Evolutionary conservation across 2,329 filamentous ascomycete genomes (phyloP), one percentile per base, ranked within the genome.

Genomic region (Ophiocordyceps robertsii): DNA sequence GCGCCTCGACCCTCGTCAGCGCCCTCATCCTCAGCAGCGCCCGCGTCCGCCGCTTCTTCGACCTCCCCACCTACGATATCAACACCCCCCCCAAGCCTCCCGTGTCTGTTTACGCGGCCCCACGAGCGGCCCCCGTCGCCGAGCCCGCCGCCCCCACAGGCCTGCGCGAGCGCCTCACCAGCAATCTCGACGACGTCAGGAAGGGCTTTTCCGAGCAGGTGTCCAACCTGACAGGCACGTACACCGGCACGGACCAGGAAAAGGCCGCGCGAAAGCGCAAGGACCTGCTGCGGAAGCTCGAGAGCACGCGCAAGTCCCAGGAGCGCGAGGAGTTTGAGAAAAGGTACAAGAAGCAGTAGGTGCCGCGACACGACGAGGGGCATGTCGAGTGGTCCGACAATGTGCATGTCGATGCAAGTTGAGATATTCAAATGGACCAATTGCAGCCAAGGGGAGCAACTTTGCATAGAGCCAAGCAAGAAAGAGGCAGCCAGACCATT

Each of bases 261-360:
- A 56, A 59, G 40, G 57, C 60, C 1, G 60, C 60, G 50, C 53
- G 55, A 49, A 56, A 57, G 46, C 58, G 60, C 42, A 56, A 51
- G 46, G 55, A 64, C 32, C 46, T 56, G 42, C 46, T 63, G 13
- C 53, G 53, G 35, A 57, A 60, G 53, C 46, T 63, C 9, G 64
- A 66, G 51, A 46, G 56, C 12, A 56, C 56, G 51, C 54, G 60
- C 19, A 52, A 51, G 40, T 51, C 62, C 48, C 55, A 64, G 45
- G 57, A 62, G 48, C 53, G 60, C 3, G 55, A 61, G 14, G 58
- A 62, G 47, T 64, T 63, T 43, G 59, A 66, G 36, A 62, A 57
- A 46, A 65, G 68, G 53, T 67, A 65, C 55, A 60, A 63, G 57
- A 46, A 46, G 38, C 50, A 52, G 42, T 44, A 42, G 19, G 19